Percentiles rank a stretch among this genome's conserved stretches.
phyloP scores from a whole-genome alignment of 2,329 filamentous ascomycete species.

The Xylariaceae sp. region DNA sequence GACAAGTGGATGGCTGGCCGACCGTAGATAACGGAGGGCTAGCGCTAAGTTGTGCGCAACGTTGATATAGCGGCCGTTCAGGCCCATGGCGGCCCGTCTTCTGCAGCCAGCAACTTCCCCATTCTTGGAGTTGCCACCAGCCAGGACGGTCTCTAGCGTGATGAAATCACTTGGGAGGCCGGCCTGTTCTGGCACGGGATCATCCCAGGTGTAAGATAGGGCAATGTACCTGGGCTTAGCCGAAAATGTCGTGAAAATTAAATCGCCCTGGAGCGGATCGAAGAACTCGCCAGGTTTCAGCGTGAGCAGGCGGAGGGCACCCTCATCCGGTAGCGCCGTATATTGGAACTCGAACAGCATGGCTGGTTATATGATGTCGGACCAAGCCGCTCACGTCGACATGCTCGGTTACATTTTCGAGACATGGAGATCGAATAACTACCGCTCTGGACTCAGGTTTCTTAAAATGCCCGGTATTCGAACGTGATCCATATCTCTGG shows the following conservation, averaged over 20 bases:
- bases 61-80: not conserved
- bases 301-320: slow-evolving; percentile 4
- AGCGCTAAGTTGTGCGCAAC: slow-evolving; percentile 6
- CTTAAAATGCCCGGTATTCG: too few relatives aligned
- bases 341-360: slow-evolving; percentile 6
- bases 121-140: too few relatives aligned
- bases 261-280: slow-evolving; percentile 3
- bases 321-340: not conserved
- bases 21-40: slow-evolving; percentile 7
- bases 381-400: too few relatives aligned
- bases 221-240: slow-evolving; percentile 2
- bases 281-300: slow-evolving; percentile 6
- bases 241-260: slow-evolving; percentile 1
- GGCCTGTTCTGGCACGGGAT: not conserved
- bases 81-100: not conserved
- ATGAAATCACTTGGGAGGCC: not conserved
- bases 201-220: slow-evolving; percentile 7
- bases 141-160: too few relatives aligned
- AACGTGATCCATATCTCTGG: too few relatives aligned
- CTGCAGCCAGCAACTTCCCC: too few relatives aligned
- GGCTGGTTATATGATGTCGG: not conserved
- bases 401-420: too few relatives aligned
- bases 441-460: too few relatives aligned
- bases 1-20: not conserved
- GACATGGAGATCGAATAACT: too few relatives aligned